Evolutionary conservation across 2,329 filamentous ascomycete genomes (phyloP), one percentile per base, ranked within the genome.

Genomic region (Ophiosphaerella herpotricha): DNA sequence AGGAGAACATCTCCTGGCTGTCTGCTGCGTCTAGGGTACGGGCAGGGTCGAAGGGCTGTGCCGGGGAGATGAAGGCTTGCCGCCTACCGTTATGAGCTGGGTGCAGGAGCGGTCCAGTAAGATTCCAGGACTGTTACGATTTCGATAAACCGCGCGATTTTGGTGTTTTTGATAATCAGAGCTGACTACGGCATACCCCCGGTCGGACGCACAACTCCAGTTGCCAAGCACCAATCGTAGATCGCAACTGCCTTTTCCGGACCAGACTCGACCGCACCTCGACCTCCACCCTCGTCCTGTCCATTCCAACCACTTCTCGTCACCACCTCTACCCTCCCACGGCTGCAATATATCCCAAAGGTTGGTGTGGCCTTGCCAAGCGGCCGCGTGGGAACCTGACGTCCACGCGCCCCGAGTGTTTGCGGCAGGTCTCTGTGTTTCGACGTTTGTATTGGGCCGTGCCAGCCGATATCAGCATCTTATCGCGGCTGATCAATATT

Each of bases 371-470:
- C 11, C 39, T 24, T 36, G 49, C 49, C 49, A 52, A 52, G 49
- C 26, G 14, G 14, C 41, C 18, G 33, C 32, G 32, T 14, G 41
- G 7, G 24, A n/a, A 26, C 18, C 18, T 21, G 18, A 21, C 18
- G 23, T 16, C 40, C 43, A 39, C 24, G 44, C 43, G 45, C 29
- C 7, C 32, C 18, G 39, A 44, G 47, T 43, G 33, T 34, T 49
- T 57, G 21, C 33, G 54, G 48, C 50, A 57, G 47, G 54, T 57
- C 38, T 37, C 24, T 46, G 21, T 26, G 44, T 39, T 38, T 38
- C 43, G 40, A 29, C 23, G 37, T 46, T 23, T 41, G 21, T 38
- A 31, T 33, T 21, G 26, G n/a, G 11, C 39, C 37, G 45, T 41
- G 35, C 39, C 37, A 42, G 24, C 29, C 11, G 43, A 31, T 32